Conservation (phyloP, 2,329 filamentous ascomycete species). For the Decorospora gaudefroyi region DNA sequence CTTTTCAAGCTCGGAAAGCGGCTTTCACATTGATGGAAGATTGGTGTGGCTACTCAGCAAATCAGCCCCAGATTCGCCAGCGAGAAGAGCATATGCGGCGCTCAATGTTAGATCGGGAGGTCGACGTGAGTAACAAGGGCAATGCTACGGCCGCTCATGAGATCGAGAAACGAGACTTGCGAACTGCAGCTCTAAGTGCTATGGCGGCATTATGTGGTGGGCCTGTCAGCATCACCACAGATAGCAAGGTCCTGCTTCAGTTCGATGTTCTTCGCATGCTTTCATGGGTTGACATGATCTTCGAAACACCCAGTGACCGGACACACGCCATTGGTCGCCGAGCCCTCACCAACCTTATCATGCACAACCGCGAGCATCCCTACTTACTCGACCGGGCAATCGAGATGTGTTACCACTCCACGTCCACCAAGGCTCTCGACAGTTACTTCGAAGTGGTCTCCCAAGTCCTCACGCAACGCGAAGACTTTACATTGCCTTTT, state of each 20-base stretch:
- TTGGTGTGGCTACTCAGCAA: conserved; percentile 97
- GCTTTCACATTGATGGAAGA: conserved; percentile 97
- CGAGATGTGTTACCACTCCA: conserved; percentile 83
- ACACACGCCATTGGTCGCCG: conserved; percentile 88
- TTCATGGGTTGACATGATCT: conserved; percentile 93
- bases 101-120: conserved; percentile 78
- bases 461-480: conserved; percentile 79
- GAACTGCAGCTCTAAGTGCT: conserved; percentile 86
- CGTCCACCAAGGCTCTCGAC: conserved; percentile 79
- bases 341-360: conserved; percentile 84
- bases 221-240: conserved; percentile 83
- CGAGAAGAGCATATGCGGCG: conserved; percentile 87
- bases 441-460: conserved; percentile 95
- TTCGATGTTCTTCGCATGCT: conserved; percentile 94
- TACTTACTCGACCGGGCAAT: conserved; percentile 89
- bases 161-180: conserved; percentile 91
- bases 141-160: conserved; percentile 89
- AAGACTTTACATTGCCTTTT: conserved; percentile 81
- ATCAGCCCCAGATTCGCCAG: conserved; percentile 78
- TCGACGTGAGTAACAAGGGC: conserved; percentile 71
- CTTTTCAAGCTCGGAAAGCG: conserved; percentile 93
- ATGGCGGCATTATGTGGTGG: conserved; percentile 90
- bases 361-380: conserved; percentile 85
- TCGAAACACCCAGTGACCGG: conserved; percentile 86
- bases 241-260: conserved; percentile 82